Percentiles rank a stretch among this genome's conserved stretches.
Conservation (phyloP, 257 asterid species). For the Prunella vulgaris region DNA sequence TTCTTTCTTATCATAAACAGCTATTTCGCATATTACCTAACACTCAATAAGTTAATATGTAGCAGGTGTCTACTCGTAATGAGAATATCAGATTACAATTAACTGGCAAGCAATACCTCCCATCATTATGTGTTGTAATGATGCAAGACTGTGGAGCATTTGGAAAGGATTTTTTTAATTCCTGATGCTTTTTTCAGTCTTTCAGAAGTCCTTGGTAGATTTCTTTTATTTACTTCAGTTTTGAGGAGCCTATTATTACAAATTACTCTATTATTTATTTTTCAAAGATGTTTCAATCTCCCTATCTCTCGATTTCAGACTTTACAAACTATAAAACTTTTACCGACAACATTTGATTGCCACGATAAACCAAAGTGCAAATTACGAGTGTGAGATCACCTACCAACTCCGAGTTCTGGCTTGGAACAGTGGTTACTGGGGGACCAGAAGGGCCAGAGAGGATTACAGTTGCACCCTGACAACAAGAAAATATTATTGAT, state of each 20-base stretch:
- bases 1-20: background rate
- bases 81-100: background rate
- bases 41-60: background rate
- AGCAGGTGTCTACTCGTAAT: background rate
- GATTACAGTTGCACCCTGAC: constrained; percentile 90
- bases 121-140: background rate
- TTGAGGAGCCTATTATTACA: background rate
- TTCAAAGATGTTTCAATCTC: background rate
- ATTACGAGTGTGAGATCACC: constrained; percentile 22
- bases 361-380: constrained; percentile 4
- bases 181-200: background rate
- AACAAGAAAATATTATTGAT: constrained; percentile 22
- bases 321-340: background rate
- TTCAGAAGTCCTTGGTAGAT: background rate
- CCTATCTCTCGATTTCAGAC: constrained; percentile 3
- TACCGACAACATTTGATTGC: background rate
- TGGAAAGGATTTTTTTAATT: background rate
- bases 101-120: background rate
- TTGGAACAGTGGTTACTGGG: constrained; percentile 77
- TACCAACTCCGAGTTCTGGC: constrained; percentile 92
- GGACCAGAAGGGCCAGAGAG: constrained; percentile 92
- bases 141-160: background rate
- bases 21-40: background rate
- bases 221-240: background rate
- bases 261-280: background rate